Conservation (phyloP, 208 protist genomes). For the Tritrichomonas musculus region DNA sequence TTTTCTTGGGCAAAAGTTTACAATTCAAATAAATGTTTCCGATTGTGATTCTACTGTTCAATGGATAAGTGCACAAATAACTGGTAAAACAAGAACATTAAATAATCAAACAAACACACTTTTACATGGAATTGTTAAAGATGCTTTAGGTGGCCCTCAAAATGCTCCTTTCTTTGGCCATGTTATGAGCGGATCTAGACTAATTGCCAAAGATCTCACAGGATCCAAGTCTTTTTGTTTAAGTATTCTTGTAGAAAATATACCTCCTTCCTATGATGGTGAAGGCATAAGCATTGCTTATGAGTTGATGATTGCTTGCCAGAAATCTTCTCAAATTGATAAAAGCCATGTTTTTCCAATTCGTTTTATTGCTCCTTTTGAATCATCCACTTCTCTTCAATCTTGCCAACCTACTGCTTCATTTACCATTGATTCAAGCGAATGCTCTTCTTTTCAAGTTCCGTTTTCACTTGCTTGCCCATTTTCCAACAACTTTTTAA, state of each 20-base stretch:
- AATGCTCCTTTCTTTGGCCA: conserved; percentile 10
- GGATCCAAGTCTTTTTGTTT: neutral
- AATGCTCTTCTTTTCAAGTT: neutral
- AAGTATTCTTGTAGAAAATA: neutral
- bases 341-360: neutral
- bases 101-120: neutral
- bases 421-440: neutral
- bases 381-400: neutral
- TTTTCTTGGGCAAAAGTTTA: conserved; percentile 19
- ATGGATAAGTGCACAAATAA: conserved; percentile 14
- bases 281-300: neutral
- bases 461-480: neutral
- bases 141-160: neutral
- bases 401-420: neutral
- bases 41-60: neutral
- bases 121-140: neutral
- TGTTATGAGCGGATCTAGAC: conserved; percentile 20
- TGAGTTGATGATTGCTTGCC: neutral
- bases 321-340: neutral
- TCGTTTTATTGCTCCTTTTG: neutral
- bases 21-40: neutral
- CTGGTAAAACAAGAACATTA: neutral
- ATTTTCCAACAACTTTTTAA: neutral
- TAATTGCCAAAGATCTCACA: neutral
- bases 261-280: conserved; percentile 15